Evolutionary conservation across 176 grass and related monocot species (phyloP).

Genomic region (Carex cristatella): DNA sequence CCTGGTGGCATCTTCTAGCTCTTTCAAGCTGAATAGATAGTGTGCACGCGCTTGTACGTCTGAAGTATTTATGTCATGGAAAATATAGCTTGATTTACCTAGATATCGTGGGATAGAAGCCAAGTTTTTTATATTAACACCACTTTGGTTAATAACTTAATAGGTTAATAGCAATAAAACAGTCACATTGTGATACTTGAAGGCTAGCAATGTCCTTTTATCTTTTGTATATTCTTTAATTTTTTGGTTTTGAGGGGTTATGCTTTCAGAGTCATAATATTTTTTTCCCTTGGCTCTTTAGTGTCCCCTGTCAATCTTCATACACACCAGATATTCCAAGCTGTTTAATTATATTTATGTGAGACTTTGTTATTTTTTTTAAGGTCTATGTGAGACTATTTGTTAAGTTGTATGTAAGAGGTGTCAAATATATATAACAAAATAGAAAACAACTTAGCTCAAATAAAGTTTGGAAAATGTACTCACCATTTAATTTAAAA

Average conservation of each 20-base stretch:
- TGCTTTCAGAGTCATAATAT: not conserved
- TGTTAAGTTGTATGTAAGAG: not conserved
- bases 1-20: conserved; percentile 60
- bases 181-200: not conserved
- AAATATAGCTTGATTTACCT: conserved; percentile 27
- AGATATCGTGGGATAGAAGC: not conserved
- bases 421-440: conserved; percentile 9
- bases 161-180: not conserved
- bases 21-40: conserved; percentile 68
- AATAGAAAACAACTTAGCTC: not conserved
- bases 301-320: not conserved
- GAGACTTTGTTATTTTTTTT: not conserved
- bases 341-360: not conserved
- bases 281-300: too few species aligned
- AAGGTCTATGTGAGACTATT: not conserved
- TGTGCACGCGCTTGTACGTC: conserved; percentile 54
- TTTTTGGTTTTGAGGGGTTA: not conserved
- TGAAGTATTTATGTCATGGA: conserved; percentile 31
- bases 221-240: not conserved
- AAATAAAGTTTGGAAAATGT: conserved; percentile 10
- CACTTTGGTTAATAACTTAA: not conserved
- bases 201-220: not conserved
- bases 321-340: not conserved
- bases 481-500: conserved; percentile 42
- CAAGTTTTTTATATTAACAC: not conserved